Evolutionary conservation across 2,329 filamentous ascomycete genomes (phyloP), one percentile per base, ranked within the genome.

Genomic region (Fusarium sp.): DNA sequence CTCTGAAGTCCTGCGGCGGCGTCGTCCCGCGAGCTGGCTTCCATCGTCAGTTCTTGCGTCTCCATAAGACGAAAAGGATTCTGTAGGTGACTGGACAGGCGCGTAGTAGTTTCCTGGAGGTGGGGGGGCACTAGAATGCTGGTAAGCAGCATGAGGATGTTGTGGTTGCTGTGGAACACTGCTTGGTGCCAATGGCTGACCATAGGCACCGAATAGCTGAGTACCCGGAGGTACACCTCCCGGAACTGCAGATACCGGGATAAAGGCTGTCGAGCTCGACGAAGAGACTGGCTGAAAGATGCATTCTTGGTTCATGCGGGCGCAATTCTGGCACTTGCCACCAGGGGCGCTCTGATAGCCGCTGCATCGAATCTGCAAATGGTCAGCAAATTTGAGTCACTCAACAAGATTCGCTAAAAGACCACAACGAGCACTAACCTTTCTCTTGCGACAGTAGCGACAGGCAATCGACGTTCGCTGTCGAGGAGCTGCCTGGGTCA

Each of bases 381-480:
- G 39, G 42, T 69, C 44, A 63, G 57, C 54, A 43, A 33, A 36
- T 33, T 45, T 41, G 39, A 57, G 14, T 31, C 37, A 29, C 13
- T 36, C 44, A 31, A 27, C 9, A 9, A 21, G 32, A 36, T 23
- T 19, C 44, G 29, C 10, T 29, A 31, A 29, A 38, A 38, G 9
- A 17, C 17, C 19, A 14, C 31, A 15, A 14, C n/a, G 13, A 13
- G 25, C 29, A 54, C 70, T 42, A 67, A 86, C 84, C 80, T 87
- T 87, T 70, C 84, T 77, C 71, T 85, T 84, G n/a, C 84, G 75
- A 69, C 84, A 87, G 61, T 87, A 87, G 49, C 81, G 78, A 69
- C 84, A 87, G 4, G 84, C 84, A 63, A 86, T 86, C 1, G 83
- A 85, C 2, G 84, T 86, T 27, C 84, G 77, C 70, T 86, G 84